Conservation (phyloP, 768 basidiomycete genomes). For the Asterophora parasitica region DNA sequence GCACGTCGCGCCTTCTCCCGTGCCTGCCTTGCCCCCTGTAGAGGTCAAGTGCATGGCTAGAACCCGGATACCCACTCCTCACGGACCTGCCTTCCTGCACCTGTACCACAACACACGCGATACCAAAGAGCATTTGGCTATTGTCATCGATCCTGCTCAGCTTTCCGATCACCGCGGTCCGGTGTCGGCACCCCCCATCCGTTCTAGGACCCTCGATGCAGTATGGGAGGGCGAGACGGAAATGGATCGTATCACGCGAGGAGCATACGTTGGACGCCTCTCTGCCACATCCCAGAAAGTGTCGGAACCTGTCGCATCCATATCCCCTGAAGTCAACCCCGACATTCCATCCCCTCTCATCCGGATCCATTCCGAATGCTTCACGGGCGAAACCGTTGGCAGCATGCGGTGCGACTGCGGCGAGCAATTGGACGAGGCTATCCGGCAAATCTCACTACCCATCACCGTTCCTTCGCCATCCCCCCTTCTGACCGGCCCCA, state of each 20-base stretch:
- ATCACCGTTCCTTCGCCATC: constrained; percentile 40
- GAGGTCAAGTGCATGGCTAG: constrained; percentile 93
- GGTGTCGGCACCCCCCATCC: constrained; percentile 56
- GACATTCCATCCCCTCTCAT: constrained; percentile 73
- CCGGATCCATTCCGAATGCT: constrained; percentile 97
- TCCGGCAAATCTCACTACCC: constrained; percentile 78
- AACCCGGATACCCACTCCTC: constrained; percentile 94
- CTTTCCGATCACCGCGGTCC: constrained; percentile 42
- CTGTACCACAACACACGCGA: constrained; percentile 93
- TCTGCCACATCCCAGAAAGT: constrained; percentile 47
- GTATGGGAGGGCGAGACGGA: constrained; percentile 89
- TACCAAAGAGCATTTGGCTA: constrained; percentile 91
- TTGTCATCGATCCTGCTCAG: constrained; percentile 91
- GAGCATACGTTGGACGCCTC: constrained; percentile 88
- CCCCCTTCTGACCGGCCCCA: constrained; percentile 22
- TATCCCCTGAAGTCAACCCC: constrained; percentile 17
- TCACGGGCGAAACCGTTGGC: constrained; percentile 96
- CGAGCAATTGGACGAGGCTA: constrained; percentile 97
- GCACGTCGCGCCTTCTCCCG: constrained; percentile 14
- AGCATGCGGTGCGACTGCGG: constrained; percentile 99
- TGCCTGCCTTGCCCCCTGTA: constrained; percentile 31
- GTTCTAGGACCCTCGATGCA: constrained; percentile 76
- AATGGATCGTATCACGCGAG: constrained; percentile 88
- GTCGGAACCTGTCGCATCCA: constrained; percentile 29
- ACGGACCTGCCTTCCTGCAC: constrained; percentile 90